Conservation (phyloP, 208 protist genomes). For the Polymyxa betae region DNA sequence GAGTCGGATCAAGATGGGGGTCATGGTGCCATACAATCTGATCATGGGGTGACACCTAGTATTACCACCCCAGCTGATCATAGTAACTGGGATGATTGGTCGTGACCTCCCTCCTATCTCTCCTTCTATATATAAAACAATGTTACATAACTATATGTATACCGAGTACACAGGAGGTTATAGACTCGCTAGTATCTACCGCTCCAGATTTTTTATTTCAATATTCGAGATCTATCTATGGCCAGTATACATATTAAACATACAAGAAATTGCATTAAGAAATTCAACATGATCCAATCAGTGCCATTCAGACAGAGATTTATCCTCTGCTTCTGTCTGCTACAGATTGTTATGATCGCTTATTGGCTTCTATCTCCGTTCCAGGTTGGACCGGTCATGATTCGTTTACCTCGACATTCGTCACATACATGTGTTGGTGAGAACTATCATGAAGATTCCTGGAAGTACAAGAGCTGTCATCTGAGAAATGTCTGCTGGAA, state of each 20-base stretch:
- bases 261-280: neutral
- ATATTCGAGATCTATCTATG: neutral
- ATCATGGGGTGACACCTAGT: neutral
- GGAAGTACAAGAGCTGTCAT: constrained; percentile 53
- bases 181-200: neutral
- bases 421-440: constrained; percentile 1
- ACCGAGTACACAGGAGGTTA: neutral
- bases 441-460: constrained; percentile 1
- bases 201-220: neutral
- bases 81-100: neutral
- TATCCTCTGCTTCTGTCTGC: neutral
- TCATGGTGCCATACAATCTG: neutral
- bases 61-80: neutral
- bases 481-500: neutral
- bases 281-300: neutral
- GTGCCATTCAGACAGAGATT: neutral
- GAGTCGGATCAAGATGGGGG: neutral
- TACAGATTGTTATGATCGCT: neutral
- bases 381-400: neutral
- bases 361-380: neutral
- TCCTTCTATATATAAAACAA: neutral
- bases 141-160: neutral
- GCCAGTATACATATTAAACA: neutral
- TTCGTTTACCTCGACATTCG: neutral
- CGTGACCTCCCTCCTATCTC: neutral